Percentiles rank a stretch among this genome's conserved stretches.
Evolutionary conservation across 2,329 filamentous ascomycete genomes (phyloP).

Genomic region (Amauroascus verrucosus): DNA sequence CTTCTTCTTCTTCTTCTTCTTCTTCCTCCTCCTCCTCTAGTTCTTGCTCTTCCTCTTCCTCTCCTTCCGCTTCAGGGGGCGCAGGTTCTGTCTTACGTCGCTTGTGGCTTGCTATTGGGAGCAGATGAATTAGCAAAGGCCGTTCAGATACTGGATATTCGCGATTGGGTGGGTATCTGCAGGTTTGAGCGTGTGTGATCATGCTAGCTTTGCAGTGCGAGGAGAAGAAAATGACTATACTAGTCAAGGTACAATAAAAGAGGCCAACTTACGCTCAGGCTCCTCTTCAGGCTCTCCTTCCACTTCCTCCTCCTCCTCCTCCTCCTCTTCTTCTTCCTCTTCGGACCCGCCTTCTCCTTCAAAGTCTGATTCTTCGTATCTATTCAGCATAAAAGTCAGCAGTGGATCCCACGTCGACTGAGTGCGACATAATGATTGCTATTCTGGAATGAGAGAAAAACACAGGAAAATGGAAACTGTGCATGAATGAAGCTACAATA

Average conservation of each 20-base stretch:
- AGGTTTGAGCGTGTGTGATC: not conserved
- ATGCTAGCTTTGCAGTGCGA: not conserved
- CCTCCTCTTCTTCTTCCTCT: constrained; percentile 21
- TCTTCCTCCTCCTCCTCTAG: constrained; percentile 21
- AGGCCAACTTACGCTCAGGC: constrained; percentile 13
- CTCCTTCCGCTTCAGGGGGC: too few relatives aligned
- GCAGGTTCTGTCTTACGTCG: constrained; percentile 22
- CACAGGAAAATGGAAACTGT: not conserved
- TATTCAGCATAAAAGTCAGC: constrained; percentile 10
- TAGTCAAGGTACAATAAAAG: not conserved
- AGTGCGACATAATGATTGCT: not conserved
- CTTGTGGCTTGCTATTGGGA: constrained; percentile 16
- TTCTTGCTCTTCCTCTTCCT: constrained; percentile 22
- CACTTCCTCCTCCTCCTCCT: constrained; percentile 17
- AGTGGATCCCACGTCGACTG: too few relatives aligned
- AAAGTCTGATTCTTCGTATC: constrained; percentile 27
- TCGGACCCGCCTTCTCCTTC: constrained; percentile 19
- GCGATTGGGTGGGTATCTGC: not conserved
- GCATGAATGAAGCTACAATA: not conserved
- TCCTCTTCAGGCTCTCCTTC: constrained; percentile 21
- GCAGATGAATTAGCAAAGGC: not conserved
- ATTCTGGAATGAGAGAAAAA: not conserved
- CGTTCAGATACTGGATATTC: not conserved
- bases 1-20: constrained; percentile 18
- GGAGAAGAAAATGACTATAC: not conserved